Evolutionary conservation across 78 protist genomes (phyloP).

Genomic region (Dictyostelium firmibasis): DNA sequence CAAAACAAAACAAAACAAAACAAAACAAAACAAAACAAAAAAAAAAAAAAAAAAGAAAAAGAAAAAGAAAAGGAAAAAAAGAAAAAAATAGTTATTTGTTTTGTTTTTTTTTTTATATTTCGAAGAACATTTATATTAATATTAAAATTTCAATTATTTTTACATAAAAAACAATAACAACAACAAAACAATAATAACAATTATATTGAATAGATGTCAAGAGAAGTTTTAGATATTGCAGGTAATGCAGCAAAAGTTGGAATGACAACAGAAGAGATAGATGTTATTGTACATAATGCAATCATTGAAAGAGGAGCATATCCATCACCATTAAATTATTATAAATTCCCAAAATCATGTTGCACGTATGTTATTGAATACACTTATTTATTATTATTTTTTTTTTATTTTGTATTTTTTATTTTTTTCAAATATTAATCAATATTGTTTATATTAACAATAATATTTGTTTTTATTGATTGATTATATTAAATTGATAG

Average conservation of each 20-base stretch:
- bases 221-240: conserved; percentile 95
- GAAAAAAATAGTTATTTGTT: too few species aligned
- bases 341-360: conserved; percentile 92
- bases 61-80: neutral
- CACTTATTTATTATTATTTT: neutral
- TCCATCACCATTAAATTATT: conserved; percentile 98
- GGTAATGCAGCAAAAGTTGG: conserved; percentile 84
- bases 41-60: neutral
- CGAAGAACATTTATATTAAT: too few species aligned
- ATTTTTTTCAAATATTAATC: neutral
- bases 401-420: neutral
- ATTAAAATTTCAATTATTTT: neutral
- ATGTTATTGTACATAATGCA: conserved; percentile 90
- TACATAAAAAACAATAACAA: too few species aligned
- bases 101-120: too few species aligned
- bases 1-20: neutral
- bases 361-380: conserved; percentile 88
- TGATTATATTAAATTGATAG: conserved; percentile 3
- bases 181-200: too few species aligned
- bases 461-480: too few species aligned
- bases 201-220: conserved; percentile 30
- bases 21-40: too few species aligned
- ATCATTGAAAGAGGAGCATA: conserved; percentile 89
- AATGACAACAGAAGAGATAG: conserved; percentile 95
- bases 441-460: neutral